Evolutionary conservation across 2,329 filamentous ascomycete genomes (phyloP).

Genomic region (Fonsecaea monophora): DNA sequence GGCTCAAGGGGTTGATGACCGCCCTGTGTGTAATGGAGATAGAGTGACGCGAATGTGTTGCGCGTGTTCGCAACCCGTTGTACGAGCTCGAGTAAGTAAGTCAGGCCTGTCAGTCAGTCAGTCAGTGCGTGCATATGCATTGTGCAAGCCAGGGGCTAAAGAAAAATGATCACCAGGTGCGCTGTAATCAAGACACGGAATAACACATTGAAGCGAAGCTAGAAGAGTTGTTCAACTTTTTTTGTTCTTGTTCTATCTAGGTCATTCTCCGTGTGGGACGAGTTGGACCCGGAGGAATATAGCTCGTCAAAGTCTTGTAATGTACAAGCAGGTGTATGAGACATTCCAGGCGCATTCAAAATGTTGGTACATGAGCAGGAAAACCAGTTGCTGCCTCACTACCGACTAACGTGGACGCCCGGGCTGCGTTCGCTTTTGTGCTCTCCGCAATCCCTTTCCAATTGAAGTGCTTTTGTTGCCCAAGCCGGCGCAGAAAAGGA

Average conservation of each 20-base stretch:
- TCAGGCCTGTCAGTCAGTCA: background rate
- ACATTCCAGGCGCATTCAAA: slow-evolving; percentile 10
- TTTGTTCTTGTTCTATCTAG: slow-evolving; percentile 15
- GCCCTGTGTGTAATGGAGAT: background rate
- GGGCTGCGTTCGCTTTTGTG: slow-evolving; percentile 7
- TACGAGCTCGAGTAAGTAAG: background rate
- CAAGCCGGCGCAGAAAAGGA: slow-evolving; percentile 11
- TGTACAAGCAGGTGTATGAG: slow-evolving; percentile 14
- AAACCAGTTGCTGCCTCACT: slow-evolving; percentile 21
- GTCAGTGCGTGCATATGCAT: background rate
- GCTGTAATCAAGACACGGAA: background rate
- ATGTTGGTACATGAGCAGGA: slow-evolving; percentile 25
- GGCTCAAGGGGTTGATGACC: background rate
- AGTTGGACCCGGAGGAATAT: slow-evolving; percentile 10
- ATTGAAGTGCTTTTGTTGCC: slow-evolving; percentile 11
- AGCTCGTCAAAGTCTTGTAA: slow-evolving; percentile 3
- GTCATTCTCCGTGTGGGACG: slow-evolving; percentile 6
- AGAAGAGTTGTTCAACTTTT: slow-evolving; percentile 20
- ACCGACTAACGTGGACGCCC: slow-evolving; percentile 6
- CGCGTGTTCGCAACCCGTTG: background rate
- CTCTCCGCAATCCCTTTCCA: background rate
- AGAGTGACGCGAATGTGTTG: background rate
- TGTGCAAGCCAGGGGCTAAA: slow-evolving; percentile 10
- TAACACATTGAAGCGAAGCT: slow-evolving; percentile 7
- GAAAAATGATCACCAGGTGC: background rate